Conservation (phyloP, 495 filamentous ascomycete genomes). For the Daldinia vernicosa region DNA sequence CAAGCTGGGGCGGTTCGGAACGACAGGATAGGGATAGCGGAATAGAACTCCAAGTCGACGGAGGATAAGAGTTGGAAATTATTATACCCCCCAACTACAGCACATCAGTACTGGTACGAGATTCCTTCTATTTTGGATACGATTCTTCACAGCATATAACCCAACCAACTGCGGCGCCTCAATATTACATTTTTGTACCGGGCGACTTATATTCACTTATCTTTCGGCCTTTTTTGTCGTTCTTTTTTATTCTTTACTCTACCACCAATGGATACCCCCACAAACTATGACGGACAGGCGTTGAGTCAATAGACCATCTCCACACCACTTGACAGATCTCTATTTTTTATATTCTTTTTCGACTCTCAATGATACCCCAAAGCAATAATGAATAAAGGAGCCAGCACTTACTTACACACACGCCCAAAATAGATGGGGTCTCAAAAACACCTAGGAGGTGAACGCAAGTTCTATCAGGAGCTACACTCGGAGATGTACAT, state of each 20-base stretch:
- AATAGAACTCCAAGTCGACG: slow-evolving; percentile 56
- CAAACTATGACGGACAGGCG: slow-evolving; percentile 29
- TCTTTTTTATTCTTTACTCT: slow-evolving; percentile 33
- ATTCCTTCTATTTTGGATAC: slow-evolving; percentile 36
- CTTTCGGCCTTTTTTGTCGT: slow-evolving; percentile 11
- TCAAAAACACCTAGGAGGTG: slow-evolving; percentile 46
- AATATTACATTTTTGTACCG: slow-evolving; percentile 26
- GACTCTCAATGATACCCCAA: slow-evolving; percentile 45
- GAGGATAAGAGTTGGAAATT: slow-evolving; percentile 38
- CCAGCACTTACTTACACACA: slow-evolving; percentile 21
- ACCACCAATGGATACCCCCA: slow-evolving; percentile 40
- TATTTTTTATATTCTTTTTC: slow-evolving; percentile 33
- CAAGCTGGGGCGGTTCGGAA: slow-evolving; percentile 46
- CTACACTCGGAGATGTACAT: slow-evolving; percentile 25
- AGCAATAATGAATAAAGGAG: slow-evolving; percentile 31
- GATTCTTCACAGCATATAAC: slow-evolving; percentile 38
- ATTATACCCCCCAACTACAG: slow-evolving; percentile 1
- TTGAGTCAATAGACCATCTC: slow-evolving; percentile 40
- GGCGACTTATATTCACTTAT: slow-evolving; percentile 21
- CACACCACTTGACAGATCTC: slow-evolving; percentile 35
- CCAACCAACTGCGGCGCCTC: slow-evolving; percentile 33
- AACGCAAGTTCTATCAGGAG: slow-evolving; percentile 26
- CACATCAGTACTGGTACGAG: slow-evolving; percentile 27
- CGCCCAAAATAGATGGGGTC: slow-evolving; percentile 21
- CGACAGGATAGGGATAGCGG: slow-evolving; percentile 64